These are phyloP conservation scores for Starmerella potacharoeniae DNA, from an alignment of 805 yeast genomes.

Conservation along the genomic window DNA sequence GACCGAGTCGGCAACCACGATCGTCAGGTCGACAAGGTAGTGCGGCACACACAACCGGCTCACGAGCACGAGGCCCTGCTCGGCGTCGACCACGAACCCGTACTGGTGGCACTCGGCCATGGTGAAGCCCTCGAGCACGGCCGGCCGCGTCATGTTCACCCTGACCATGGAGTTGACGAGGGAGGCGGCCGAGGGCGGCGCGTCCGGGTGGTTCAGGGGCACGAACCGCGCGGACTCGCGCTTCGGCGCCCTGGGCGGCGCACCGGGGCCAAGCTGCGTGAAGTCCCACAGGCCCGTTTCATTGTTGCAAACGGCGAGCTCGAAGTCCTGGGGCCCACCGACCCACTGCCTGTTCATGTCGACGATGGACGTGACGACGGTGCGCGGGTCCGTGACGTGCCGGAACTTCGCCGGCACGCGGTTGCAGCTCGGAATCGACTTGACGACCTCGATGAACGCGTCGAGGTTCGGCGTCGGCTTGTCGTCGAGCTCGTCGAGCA, in stretches of 20 bases:
- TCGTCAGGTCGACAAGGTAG: slow-evolving; percentile 60
- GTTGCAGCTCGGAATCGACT: slow-evolving; percentile 59
- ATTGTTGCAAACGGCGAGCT: slow-evolving; percentile 52
- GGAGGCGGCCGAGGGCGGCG: slow-evolving; percentile 37
- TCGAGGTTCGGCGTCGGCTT: slow-evolving; percentile 63
- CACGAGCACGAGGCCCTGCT: slow-evolving; percentile 64
- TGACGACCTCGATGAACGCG: slow-evolving; percentile 67
- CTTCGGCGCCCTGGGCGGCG: slow-evolving; percentile 40
- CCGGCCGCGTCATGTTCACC: slow-evolving; percentile 52
- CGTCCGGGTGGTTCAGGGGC: slow-evolving; percentile 27
- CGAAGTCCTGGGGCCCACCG: slow-evolving; percentile 39
- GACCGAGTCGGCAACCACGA: slow-evolving; percentile 77
- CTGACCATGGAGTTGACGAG: slow-evolving; percentile 41
- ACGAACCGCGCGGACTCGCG: slow-evolving; percentile 55
- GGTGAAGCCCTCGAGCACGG: slow-evolving; percentile 66
- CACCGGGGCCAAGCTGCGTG: slow-evolving; percentile 41
- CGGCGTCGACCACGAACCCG: slow-evolving; percentile 75
- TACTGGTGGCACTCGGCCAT: slow-evolving; percentile 50
- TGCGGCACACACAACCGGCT: slow-evolving; percentile 75
- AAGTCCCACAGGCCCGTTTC: slow-evolving; percentile 49
- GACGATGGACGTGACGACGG: slow-evolving; percentile 53
- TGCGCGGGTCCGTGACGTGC: slow-evolving; percentile 70
- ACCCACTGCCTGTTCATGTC: slow-evolving; percentile 78
- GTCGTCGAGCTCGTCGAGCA: slow-evolving; percentile 67
- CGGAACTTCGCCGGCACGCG: slow-evolving; percentile 61